Evolutionary conservation across 768 basidiomycete species (phyloP), one percentile per base, ranked within the genome.

Genomic region (Xanthoconium stramineum): DNA sequence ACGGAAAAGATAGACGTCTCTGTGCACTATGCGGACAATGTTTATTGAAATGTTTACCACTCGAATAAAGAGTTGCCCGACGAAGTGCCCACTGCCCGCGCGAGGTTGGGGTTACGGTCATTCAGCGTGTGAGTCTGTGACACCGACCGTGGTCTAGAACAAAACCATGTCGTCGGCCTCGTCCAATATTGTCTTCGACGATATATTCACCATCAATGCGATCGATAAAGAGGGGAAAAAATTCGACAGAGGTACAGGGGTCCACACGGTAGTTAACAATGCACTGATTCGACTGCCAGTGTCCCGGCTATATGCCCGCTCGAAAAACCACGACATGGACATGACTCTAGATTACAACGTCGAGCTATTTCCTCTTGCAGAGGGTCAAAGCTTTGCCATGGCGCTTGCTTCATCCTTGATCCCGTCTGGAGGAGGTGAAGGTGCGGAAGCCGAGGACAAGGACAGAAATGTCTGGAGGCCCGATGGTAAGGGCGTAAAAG

Each of bases 221-320:
- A 90, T 95, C 48, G 87, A 95, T 77, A 86, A 84, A 72, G 95
- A 94, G 64, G 96, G 96, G 46, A 97, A 91, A 78, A 97, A 95
- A 72, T 99, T 98, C 65, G 97, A 99, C 74, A 79, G 96, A 86
- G 96, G 96, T 95, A 42, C 38, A 40, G 53, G 15, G 30, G n/a
- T 30, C 13, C 40, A 44, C 38, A 24, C 36, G 50, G 15, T 46
- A 28, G 28, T 46, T 48, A 14, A 36, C 39, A 30, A 14, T 40
- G 20, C 39, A 32, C 56, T 61, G 20, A 68, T 56, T 24, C 33
- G 15, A 40, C 17, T 32, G 40, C 28, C 71, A 98, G 97, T 99
- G 36, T 96, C 96, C 24, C 86, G 97, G 33, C 81, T 98, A 47
- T 86, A 87, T 66, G 95, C 88, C 29, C 85, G 86, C 64, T 96